Evolutionary conservation across 768 basidiomycete genomes (phyloP), one percentile per base, ranked within the genome.

Genomic region (Leucocoprinus sp.): DNA sequence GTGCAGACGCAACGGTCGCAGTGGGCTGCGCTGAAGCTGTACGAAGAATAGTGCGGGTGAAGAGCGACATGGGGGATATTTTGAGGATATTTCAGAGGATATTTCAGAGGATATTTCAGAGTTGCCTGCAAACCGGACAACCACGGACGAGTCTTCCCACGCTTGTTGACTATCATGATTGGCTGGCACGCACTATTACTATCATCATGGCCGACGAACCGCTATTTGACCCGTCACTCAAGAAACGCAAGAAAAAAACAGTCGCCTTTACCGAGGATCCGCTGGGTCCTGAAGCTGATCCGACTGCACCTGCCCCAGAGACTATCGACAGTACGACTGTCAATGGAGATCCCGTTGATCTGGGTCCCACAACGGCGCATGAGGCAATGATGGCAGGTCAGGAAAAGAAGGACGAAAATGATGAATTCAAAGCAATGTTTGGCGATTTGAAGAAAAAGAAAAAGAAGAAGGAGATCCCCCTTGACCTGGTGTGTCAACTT

Each of bases 381-480:
- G 84, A 86, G 66, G 75, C 73, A 60, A 84, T 88, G 79, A 78
- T 76, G 57, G 65, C 70, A 50, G 61, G 40, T 66, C 55, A 27
- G 61, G 56, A 51, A 63, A 57, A 50, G 57, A 71, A 66, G 52
- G 74, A 75, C 53, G 80, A 79, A 54, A 83, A 82, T 0, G 86
- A 89, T 23, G 82, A 89, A 28, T 71, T 80, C 62, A 84, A 85
- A 60, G 74, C 83, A 37, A 86, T 90, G 82, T 91, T 91, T 58
- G 86, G 83, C 2, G 89, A 88, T 59, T 59, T 89, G 60, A 91
- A 88, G 75, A 91, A 85, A 75, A 91, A 90, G 64, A 91, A 90
- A 69, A 92, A 91, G 71, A 89, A 85, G 72, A 91, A 89, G 62
- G 89, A 90, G 46, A 86, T 91, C 48, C 87, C 86, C 4, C 73